phyloP scores from a whole-genome alignment of 202 grass and related monocot genomes.

The Thinopyrum obtusiflorum region DNA sequence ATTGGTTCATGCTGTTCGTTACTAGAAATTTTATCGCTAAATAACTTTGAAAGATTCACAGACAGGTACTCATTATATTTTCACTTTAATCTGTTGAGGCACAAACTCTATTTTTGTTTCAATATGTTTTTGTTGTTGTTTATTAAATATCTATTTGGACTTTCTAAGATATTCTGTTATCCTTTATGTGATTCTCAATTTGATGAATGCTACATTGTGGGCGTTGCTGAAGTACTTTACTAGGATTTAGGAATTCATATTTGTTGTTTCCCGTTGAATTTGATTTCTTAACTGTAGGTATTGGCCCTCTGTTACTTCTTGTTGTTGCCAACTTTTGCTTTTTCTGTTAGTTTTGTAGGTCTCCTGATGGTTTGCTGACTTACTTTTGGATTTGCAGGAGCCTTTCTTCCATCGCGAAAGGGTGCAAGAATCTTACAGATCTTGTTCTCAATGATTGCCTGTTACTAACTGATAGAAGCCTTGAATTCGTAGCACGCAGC shows the following conservation, averaged over 20 bases:
- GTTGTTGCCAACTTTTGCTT: neutral
- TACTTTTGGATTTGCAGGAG: slow-evolving; percentile 53
- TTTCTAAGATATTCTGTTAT: neutral
- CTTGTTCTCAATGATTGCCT: slow-evolving; percentile 73
- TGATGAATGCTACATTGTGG: neutral
- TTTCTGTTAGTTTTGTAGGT: slow-evolving; percentile 6
- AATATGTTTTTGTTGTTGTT: neutral
- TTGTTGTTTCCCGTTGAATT: slow-evolving; percentile 15
- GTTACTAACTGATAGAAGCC: slow-evolving; percentile 80
- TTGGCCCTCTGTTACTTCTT: neutral
- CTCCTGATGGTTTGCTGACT: slow-evolving; percentile 13
- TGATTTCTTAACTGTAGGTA: neutral
- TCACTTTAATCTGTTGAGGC: neutral
- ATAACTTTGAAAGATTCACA: slow-evolving; percentile 79
- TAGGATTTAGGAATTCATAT: neutral
- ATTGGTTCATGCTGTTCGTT: slow-evolving; percentile 69
- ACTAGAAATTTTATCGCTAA: slow-evolving; percentile 71
- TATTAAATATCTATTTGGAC: neutral
- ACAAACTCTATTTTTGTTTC: neutral
- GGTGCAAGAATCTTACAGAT: slow-evolving; percentile 82
- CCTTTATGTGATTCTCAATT: slow-evolving; percentile 13
- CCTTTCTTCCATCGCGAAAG: slow-evolving; percentile 74
- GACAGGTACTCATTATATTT: slow-evolving; percentile 52
- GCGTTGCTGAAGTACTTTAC: neutral
- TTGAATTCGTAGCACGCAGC: slow-evolving; percentile 81